Base-by-base conservation (phyloP, 192 early-diverging fungal species). In the Spizellomyces sp. region DNA sequence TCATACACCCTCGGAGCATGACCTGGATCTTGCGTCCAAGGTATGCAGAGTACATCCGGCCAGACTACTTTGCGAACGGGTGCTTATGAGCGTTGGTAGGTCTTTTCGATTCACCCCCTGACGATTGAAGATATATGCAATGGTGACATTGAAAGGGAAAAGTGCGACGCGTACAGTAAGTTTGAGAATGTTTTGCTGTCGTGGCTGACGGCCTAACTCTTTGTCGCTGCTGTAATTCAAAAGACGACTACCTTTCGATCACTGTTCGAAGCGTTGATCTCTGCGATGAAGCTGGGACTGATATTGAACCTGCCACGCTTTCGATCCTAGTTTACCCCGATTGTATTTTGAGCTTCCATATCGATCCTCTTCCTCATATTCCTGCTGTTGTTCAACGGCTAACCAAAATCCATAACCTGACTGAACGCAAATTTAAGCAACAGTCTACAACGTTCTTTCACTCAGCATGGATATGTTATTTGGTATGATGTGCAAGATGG, bases 61-160 rank as follows among this genome's bases (percentile, higher is more conserved):
- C 27, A 36, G 27, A 36, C 3, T 36, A 36, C 27, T 0, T 36
- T 36, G 27, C 27, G 27, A 36, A 3, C 27, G 27, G 27, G 0
- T 36, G 27, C 3, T 36, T 3, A 36, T 36, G 27, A 36, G 3
- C 27, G 27, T 36, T 36, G 27, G 27, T 36, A 68, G 66, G 66
- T 70, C n/a, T 70, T 70, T 46, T 17, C 21, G 14, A 70, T 70
- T 43, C 68, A 70, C 9, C 44, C 68, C n/a, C 57, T 70, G 58
- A 70, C 68, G 41, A 15, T 70, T 12, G 58, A 70, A 6, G 68
- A 70, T 27, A 70, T 70, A 2, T 10, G 22, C 14, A 14, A 59
- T 7, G 58, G 12, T 17, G 68, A 70, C n/a, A 45, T 61, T 12
- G 58, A 48, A 22, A 2, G 58, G 4, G 68, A 70, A 22, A 70